Percentiles rank a stretch among this genome's conserved stretches.
Evolutionary conservation across 495 filamentous ascomycete genomes (phyloP).

Genomic region (Jackrogersella multiformis): DNA sequence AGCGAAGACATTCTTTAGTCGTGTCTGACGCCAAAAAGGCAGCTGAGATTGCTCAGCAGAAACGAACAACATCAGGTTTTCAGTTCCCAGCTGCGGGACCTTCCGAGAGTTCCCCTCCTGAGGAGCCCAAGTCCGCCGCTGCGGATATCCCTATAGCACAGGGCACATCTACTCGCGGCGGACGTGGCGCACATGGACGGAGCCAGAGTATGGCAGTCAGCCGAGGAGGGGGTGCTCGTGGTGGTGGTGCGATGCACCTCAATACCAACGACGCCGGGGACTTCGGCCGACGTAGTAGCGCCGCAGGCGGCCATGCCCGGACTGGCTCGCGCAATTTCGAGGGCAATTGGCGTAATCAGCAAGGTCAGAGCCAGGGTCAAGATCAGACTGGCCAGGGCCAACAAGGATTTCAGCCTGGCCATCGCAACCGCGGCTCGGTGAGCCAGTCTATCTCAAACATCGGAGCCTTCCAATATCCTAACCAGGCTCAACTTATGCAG

Average conservation of each 20-base stretch:
- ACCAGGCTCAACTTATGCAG: constrained; percentile 91
- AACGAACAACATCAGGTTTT: constrained; percentile 90
- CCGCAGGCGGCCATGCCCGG: constrained; percentile 73
- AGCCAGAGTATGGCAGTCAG: constrained; percentile 71
- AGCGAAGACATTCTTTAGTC: constrained; percentile 93
- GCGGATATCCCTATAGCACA: constrained; percentile 61
- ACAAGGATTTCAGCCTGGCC: constrained; percentile 90
- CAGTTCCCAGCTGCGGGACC: constrained; percentile 90
- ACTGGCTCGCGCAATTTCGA: constrained; percentile 93
- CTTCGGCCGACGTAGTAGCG: constrained; percentile 74
- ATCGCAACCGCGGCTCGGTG: constrained; percentile 85
- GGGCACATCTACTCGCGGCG: constrained; percentile 56
- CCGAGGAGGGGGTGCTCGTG: constrained; percentile 58
- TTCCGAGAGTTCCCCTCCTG: constrained; percentile 58
- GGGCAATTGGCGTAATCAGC: constrained; percentile 91
- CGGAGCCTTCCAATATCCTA: constrained; percentile 87
- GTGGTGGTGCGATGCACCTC: constrained; percentile 49
- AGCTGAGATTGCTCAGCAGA: constrained; percentile 95
- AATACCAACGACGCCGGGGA: constrained; percentile 59
- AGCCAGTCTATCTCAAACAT: constrained; percentile 86
- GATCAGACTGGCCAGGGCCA: constrained; percentile 67
- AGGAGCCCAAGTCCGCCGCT: constrained; percentile 58
- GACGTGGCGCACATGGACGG: constrained; percentile 64
- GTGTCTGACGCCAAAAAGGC: constrained; percentile 97
- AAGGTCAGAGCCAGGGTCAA: constrained; percentile 70